Percentiles rank a stretch among this genome's conserved stretches.
Evolutionary conservation across 2,329 filamentous ascomycete species (phyloP).

Genomic region (Penicillium sp.): DNA sequence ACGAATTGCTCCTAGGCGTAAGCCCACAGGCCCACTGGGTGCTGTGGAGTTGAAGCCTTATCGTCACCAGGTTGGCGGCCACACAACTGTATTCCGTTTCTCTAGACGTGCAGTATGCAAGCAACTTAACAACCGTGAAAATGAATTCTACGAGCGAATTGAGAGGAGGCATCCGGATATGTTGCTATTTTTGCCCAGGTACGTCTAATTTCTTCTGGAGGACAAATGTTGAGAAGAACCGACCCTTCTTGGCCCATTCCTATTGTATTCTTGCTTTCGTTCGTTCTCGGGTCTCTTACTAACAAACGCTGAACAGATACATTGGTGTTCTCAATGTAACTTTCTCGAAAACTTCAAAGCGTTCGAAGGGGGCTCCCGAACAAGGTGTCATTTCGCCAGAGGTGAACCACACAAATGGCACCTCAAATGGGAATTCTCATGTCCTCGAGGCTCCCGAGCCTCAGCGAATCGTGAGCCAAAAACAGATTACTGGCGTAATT

Average conservation of each 20-base stretch:
- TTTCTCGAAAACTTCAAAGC: constrained; percentile 80
- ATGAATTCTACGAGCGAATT: constrained; percentile 97
- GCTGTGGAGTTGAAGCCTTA: constrained; percentile 97
- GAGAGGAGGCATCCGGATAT: constrained; percentile 89
- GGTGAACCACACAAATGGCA: constrained; percentile 16
- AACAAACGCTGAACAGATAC: constrained; percentile 62
- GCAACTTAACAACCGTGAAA: constrained; percentile 95
- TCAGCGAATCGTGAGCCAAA: constrained; percentile 70
- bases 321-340: constrained; percentile 97
- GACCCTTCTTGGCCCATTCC: not conserved
- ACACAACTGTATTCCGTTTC: constrained; percentile 95
- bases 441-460: constrained; percentile 33
- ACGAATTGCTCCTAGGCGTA: constrained; percentile 33
- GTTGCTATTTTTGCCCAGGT: constrained; percentile 84
- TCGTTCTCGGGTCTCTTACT: not conserved
- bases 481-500: constrained; percentile 72
- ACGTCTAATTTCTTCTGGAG: constrained; percentile 9
- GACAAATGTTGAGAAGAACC: constrained; percentile 49
- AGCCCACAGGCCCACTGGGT: constrained; percentile 65
- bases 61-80: constrained; percentile 94
- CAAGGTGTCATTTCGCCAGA: constrained; percentile 15
- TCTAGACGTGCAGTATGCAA: constrained; percentile 96
- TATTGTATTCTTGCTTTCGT: no score
- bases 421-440: constrained; percentile 15
- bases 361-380: constrained; percentile 46